Base-by-base conservation (phyloP, 352 stramenopile genomes). In the Phytopythium montanum region DNA sequence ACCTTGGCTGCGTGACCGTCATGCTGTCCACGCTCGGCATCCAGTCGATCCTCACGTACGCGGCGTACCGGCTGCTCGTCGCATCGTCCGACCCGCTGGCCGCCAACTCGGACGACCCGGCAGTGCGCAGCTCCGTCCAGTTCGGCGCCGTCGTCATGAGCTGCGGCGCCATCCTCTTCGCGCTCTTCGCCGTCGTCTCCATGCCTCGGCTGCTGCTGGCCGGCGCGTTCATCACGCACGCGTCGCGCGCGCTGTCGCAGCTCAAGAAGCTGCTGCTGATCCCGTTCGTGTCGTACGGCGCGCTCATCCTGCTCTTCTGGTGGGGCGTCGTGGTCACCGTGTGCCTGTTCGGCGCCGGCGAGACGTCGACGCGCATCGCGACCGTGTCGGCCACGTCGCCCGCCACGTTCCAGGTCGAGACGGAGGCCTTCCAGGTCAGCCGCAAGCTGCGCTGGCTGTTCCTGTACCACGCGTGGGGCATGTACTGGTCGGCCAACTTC, bases 401-500 rank as follows among this genome's bases (percentile, higher is more conserved):
- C 18, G 59, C 73, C 1, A 70, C 64, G 2, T 76, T 94, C 46
- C 64, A 76, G n/a, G 68, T 94, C 5, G 68, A 76, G 31, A 90
- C 79, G 5, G 72, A 91, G 61, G 81, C 81, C 14, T 94, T 94
- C 55, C 48, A 79, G 62, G 73, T 85, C 50, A 81, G 82, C 48
- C 74, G 66, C 10, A 75, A 76, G 54, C 65, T 94, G 25, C 79
- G 85, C 0, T 94, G 81, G 82, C 68, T 91, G 18, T 90, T 94
- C 60, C 45, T 94, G 31, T 91, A 77, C 49, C 85, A 92, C 46
- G 59, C 74, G 1, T 92, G 79, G 78, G 85, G 85, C 13, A 87
- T 91, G 59, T 94, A 94, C 71, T 94, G 85, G 85, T 81, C 76
- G 29, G 70, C 78, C 31, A 81, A 69, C 31, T 88, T 88, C 49